Base-by-base conservation (phyloP, 257 asterid genomes). In the Catharanthus roseus region DNA sequence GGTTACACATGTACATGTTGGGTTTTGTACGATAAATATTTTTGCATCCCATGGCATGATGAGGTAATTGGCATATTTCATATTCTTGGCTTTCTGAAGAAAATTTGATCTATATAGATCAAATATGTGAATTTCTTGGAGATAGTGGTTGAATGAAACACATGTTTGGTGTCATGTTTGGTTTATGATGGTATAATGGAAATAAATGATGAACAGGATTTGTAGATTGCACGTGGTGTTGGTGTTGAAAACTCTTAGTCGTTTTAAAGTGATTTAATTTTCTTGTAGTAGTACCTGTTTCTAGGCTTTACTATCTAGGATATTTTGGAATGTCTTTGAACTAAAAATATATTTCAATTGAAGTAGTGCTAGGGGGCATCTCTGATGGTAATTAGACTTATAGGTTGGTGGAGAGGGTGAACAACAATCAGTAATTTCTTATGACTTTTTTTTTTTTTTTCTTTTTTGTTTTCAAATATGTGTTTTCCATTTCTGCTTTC, bases 151-250 rank as follows among this genome's bases (percentile, higher is more conserved):
- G 19, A 28, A 29, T 58, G 65, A 58, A 1, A 6, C 16, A 61
- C 44, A 1, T 33, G 66, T 61, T 61, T 61, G 66, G 12, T 61
- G 66, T n/a, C n/a, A n/a, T n/a, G n/a, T n/a, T n/a, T n/a, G n/a
- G n/a, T n/a, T n/a, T n/a, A n/a, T n/a, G n/a, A n/a, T n/a, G n/a
- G n/a, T 16, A 18, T 61, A 61, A 16, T 5, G 39, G 15, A 34
- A 60, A 34, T 61, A 61, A 33, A 19, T 33, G 45, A 33, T 33
- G 31, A 33, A 61, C 1, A 61, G 26, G 28, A 38, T 38, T 38
- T 38, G 42, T 38, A 38, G 42, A 38, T 38, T 38, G 8, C 42
- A 38, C 42, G 3, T 38, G 42, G 42, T 38, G n/a, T n/a, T n/a
- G n/a, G n/a, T n/a, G n/a, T n/a, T n/a, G n/a, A 29, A 34, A 58